Percentiles rank a stretch among this genome's conserved stretches.
Evolutionary conservation across 2,329 filamentous ascomycete species (phyloP).

Genomic region (Acrocalymma vagum): DNA sequence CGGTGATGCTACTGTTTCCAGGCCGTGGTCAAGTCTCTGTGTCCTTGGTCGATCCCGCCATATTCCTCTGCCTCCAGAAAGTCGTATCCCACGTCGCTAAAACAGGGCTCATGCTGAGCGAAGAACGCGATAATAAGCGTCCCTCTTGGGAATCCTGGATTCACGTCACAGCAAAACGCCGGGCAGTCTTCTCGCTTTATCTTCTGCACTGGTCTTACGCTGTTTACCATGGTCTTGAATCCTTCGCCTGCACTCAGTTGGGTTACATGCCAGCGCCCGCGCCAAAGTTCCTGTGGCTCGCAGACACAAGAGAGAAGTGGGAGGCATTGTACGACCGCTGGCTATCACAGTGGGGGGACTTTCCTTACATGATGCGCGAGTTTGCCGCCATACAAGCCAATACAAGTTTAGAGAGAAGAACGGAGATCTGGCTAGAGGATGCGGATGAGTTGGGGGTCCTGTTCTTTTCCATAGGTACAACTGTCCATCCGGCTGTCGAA

Average conservation of each 20-base stretch:
- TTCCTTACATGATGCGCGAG: slow-evolving; percentile 39
- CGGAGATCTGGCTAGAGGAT: slow-evolving; percentile 54
- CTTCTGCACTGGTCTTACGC: slow-evolving; percentile 51
- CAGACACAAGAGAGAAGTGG: slow-evolving; percentile 44
- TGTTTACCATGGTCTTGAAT: slow-evolving; percentile 41
- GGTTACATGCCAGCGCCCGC: slow-evolving; percentile 51
- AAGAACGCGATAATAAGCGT: slow-evolving; percentile 39
- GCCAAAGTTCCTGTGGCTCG: slow-evolving; percentile 51
- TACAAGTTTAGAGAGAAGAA: slow-evolving; percentile 37
- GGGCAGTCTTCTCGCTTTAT: slow-evolving; percentile 46
- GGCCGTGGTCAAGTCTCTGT: slow-evolving; percentile 25
- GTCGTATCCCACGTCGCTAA: slow-evolving; percentile 40
- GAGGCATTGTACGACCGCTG: slow-evolving; percentile 41
- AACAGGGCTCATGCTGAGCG: slow-evolving; percentile 46
- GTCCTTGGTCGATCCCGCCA: slow-evolving; percentile 24
- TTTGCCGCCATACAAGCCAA: slow-evolving; percentile 40
- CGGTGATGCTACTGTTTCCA: slow-evolving; percentile 50
- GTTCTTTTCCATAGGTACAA: slow-evolving; percentile 48
- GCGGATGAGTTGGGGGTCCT: slow-evolving; percentile 53
- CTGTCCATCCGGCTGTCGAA: slow-evolving; percentile 20
- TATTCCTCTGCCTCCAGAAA: slow-evolving; percentile 42
- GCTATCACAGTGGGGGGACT: slow-evolving; percentile 45
- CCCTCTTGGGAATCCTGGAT: slow-evolving; percentile 50
- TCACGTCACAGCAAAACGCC: slow-evolving; percentile 66
- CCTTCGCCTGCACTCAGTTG: slow-evolving; percentile 48